Evolutionary conservation across 2,329 filamentous ascomycete genomes (phyloP), one percentile per base, ranked within the genome.

Genomic region (Trematosphaeria pertusa): DNA sequence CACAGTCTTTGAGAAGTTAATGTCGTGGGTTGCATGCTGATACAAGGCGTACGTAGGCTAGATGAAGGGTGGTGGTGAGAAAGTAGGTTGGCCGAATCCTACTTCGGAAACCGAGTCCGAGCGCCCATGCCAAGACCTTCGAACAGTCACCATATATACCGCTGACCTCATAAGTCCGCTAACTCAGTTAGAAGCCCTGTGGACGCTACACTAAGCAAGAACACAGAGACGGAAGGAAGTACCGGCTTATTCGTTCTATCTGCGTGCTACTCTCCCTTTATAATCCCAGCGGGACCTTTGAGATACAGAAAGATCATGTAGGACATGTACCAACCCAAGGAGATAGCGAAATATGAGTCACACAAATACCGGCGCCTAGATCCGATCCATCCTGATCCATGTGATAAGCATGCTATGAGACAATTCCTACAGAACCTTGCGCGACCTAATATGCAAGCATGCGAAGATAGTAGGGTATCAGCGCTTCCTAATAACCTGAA

Each of bases 361-460:
- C 34, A 36, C 30, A 36, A 44, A 40, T 41, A 22, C 46, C 21
- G 34, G 48, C 52, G 52, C 48, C 52, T 28, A 44, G 33, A 41
- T 47, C 47, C 37, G 26, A 44, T 34, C 42, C 48, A 18, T 32
- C 34, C 42, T 38, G 18, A 36, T 43, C 44, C 37, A 38, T 50
- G 34, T 33, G 37, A 30, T 32, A 37, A 33, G 38, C 43, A 40
- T 37, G 39, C 48, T 46, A 45, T 39, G 43, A 19, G 42, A 26
- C 43, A 46, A 39, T 40, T 42, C 43, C 38, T 41, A 28, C 2
- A 46, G 34, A 33, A 39, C 34, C 12, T n/a, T n/a, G n/a, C 31
- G 34, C 38, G 26, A 36, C 37, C 39, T 26, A 45, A 48, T 54
- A 56, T 54, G 46, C 50, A 53, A 51, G 37, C 43, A 44, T 34